Conservation (phyloP, 768 basidiomycete species). For the Rhodotorula paludigena region DNA sequence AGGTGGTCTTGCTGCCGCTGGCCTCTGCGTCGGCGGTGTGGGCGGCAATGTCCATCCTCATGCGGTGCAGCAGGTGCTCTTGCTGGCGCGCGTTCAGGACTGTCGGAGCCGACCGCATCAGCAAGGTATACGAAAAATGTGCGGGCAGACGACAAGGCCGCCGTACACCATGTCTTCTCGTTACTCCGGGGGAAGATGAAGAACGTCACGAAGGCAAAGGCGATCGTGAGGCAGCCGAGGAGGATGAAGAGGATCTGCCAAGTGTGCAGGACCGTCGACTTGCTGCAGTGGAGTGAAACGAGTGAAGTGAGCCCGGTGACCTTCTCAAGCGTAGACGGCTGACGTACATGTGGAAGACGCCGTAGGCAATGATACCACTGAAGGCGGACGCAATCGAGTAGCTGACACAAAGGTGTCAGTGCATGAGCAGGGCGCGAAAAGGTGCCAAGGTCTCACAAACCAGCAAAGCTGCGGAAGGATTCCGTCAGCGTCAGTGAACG, state of each 20-base stretch:
- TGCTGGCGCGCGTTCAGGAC: conserved; percentile 17
- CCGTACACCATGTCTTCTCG: conserved; percentile 6
- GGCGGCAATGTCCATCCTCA: conserved; percentile 2
- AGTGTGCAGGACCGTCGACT: not conserved
- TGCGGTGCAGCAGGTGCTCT: not conserved
- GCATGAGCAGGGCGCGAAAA: not conserved
- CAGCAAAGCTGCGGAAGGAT: not conserved
- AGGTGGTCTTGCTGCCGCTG: not conserved
- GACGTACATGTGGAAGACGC: conserved; percentile 9
- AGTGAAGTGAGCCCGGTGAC: too few species aligned
- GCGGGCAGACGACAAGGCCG: not conserved
- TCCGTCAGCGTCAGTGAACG: not conserved
- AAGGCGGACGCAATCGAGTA: too few species aligned
- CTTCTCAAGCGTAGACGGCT: not conserved
- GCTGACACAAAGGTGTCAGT: not conserved
- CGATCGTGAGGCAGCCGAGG: conserved; percentile 3
- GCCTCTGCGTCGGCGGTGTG: not conserved
- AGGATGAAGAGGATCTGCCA: conserved; percentile 24
- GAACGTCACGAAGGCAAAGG: conserved; percentile 11
- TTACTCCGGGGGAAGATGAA: conserved; percentile 4
- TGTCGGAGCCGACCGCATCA: too few species aligned
- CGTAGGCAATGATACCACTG: conserved; percentile 16
- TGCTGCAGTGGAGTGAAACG: not conserved
- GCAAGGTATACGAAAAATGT: too few species aligned
- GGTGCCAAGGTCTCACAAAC: too few species aligned